phyloP scores from a whole-genome alignment of 164 flowering plant genomes.

The Magnolia changhungtana region DNA sequence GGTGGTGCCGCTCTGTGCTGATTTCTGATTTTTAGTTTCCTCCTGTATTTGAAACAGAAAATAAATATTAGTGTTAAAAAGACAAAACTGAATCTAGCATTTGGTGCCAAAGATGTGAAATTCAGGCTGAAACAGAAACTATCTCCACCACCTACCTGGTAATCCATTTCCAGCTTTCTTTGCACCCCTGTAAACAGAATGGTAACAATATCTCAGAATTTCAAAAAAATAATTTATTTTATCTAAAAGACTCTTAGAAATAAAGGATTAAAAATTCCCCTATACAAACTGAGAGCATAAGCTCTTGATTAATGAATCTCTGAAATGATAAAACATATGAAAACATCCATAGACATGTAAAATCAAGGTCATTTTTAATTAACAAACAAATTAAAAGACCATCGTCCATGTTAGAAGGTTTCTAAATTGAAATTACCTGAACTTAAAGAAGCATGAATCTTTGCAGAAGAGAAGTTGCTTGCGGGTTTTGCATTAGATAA shows the following conservation, averaged over 20 bases:
- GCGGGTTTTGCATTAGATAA: conserved; percentile 39
- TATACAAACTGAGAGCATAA: too few relatives aligned
- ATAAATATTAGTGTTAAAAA: background rate
- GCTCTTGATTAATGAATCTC: too few relatives aligned
- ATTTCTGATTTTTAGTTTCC: conserved; percentile 42
- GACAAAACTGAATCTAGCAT: background rate
- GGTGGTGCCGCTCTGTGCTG: conserved; percentile 32
- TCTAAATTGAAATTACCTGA: conserved; percentile 33
- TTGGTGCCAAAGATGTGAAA: background rate
- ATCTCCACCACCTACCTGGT: conserved; percentile 33
- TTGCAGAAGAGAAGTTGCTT: conserved; percentile 38
- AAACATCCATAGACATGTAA: too few relatives aligned
- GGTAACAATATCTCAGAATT: background rate
- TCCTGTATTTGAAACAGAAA: conserved; percentile 29
- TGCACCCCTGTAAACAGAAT: conserved; percentile 59
- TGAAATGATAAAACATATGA: too few relatives aligned
- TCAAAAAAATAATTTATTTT: background rate
- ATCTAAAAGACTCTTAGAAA: too few relatives aligned
- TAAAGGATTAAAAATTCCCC: too few relatives aligned
- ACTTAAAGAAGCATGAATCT: conserved; percentile 34
- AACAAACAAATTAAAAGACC: background rate
- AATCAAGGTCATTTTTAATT: background rate
- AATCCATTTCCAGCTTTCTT: conserved; percentile 69
- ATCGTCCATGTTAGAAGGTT: background rate
- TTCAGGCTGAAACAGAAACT: background rate